Evolutionary conservation across 345 rosid species (phyloP).

Genomic region (Aquilaria yunnanensis): DNA sequence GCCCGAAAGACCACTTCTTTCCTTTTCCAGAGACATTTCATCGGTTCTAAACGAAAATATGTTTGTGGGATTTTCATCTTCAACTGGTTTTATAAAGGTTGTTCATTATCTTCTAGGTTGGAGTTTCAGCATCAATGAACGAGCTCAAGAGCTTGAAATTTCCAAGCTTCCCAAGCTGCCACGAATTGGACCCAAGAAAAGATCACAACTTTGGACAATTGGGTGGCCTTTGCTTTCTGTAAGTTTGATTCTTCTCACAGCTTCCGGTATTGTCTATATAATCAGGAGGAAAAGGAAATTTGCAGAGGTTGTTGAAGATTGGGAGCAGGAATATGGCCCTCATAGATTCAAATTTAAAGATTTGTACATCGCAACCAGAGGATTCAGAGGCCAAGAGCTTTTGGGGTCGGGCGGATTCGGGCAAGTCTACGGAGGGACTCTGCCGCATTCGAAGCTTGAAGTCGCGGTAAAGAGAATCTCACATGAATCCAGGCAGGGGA

Average conservation of each 20-base stretch:
- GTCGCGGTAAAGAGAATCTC: conserved; percentile 67
- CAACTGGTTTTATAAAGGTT: conserved; percentile 54
- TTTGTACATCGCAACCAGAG: conserved; percentile 47
- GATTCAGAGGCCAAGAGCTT: conserved; percentile 52
- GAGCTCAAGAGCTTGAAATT: conserved; percentile 32
- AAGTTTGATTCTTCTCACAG: conserved; percentile 29
- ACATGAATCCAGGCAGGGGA: conserved; percentile 54
- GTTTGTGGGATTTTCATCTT: conserved; percentile 74
- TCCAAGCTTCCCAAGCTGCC: conserved; percentile 30
- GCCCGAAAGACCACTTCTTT: conserved; percentile 39
- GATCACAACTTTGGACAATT: not conserved
- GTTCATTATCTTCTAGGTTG: conserved; percentile 71
- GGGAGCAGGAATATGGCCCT: conserved; percentile 65
- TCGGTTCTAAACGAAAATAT: conserved; percentile 17
- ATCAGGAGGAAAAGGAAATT: conserved; percentile 8
- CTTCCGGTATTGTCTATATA: conserved; percentile 19
- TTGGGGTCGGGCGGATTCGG: conserved; percentile 83
- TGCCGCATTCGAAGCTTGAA: conserved; percentile 28
- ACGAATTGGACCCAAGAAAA: conserved; percentile 18
- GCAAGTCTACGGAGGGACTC: conserved; percentile 47
- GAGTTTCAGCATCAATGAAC: conserved; percentile 53
- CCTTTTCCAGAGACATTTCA: conserved; percentile 10
- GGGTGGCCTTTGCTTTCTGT: conserved; percentile 8
- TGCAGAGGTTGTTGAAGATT: conserved; percentile 44
- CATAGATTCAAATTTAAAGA: conserved; percentile 57